Evolutionary conservation across 2,329 filamentous ascomycete species (phyloP).

Genomic region (Thelonectria discophora): DNA sequence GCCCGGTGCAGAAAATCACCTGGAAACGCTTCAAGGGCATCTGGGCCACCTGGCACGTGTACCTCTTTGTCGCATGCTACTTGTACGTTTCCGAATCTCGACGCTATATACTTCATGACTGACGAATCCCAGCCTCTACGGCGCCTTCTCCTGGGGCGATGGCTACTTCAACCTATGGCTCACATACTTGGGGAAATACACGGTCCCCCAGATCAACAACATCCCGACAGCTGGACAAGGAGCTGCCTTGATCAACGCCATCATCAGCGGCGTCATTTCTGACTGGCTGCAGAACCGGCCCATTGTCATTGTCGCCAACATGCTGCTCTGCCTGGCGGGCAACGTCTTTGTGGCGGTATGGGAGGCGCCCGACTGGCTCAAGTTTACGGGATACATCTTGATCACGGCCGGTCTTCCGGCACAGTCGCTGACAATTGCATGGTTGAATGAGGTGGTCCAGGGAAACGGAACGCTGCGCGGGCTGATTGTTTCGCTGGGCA

Average conservation of each 20-base stretch:
- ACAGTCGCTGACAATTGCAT: constrained; percentile 22
- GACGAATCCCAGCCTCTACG: constrained; percentile 8
- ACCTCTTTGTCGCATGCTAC: constrained; percentile 24
- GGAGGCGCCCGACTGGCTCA: constrained; percentile 21
- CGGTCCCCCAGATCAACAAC: constrained; percentile 52
- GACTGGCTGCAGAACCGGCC: constrained; percentile 24
- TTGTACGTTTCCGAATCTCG: neutral
- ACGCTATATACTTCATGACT: neutral
- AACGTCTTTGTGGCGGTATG: constrained; percentile 22
- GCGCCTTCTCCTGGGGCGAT: constrained; percentile 25
- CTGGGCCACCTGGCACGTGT: constrained; percentile 26
- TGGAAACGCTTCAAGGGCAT: constrained; percentile 25
- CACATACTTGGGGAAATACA: constrained; percentile 45
- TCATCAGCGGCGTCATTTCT: constrained; percentile 22
- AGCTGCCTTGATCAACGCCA: constrained; percentile 24
- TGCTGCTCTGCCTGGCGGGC: constrained; percentile 22
- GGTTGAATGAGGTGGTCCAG: constrained; percentile 26
- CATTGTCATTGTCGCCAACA: constrained; percentile 26
- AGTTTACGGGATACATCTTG: constrained; percentile 26
- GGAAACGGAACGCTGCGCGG: constrained; percentile 23
- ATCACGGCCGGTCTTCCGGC: constrained; percentile 25
- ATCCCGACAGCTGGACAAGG: constrained; percentile 48
- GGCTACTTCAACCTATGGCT: constrained; percentile 51
- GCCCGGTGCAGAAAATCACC: constrained; percentile 23
- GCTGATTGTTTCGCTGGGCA: constrained; percentile 22